Evolutionary conservation across 225 moss, liverwort and hornwort genomes (phyloP), one percentile per base, ranked within the genome.

Genomic region (Climacium dendroides): DNA sequence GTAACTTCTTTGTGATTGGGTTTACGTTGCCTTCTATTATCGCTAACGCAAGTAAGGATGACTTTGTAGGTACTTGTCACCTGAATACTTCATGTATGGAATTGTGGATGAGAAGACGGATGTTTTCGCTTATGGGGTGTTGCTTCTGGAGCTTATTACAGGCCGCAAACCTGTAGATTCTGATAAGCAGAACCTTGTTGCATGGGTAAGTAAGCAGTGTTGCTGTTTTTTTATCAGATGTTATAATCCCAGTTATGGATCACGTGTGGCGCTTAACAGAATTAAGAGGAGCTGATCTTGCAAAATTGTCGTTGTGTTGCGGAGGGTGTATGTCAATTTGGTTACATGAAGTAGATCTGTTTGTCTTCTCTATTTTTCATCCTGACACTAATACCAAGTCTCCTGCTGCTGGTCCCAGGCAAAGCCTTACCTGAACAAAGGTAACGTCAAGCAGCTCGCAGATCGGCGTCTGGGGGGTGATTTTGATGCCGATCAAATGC

Each of bases 101-200:
- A 90, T 93, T 82, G 94, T 93, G 53, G 94, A 94, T 66, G 94
- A 94, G 86, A 94, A 93, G 88, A 93, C 92, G 50, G 94, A 94
- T 39, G 94, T 93, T 61, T 94, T 91, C 78, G 88, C 94, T 63
- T 93, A 82, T 43, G 94, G 94, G 54, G 94, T 94, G 32, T 81
- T 94, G 81, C 94, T 94, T 55, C 77, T 94, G 87, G 94, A 94
- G 89, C 92, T 94, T 6, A 88, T 94, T 13, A 92, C 91, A 15
- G 92, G 94, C 61, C 91, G 91, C 41, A 89, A 89, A 39, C 92
- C 92, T 81, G 89, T 94, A 19, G 89, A 92, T 81, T 85, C 92
- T 80, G 88, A 91, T 48, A 90, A 94, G 90, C 92, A 89, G 54
- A 94, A 94, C 64, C 92, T 94, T 75, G 91, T 94, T 43, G 62